Percentiles rank a stretch among this genome's conserved stretches.
phyloP scores from a whole-genome alignment of 805 yeast species.

The Metschnikowia proteae region DNA sequence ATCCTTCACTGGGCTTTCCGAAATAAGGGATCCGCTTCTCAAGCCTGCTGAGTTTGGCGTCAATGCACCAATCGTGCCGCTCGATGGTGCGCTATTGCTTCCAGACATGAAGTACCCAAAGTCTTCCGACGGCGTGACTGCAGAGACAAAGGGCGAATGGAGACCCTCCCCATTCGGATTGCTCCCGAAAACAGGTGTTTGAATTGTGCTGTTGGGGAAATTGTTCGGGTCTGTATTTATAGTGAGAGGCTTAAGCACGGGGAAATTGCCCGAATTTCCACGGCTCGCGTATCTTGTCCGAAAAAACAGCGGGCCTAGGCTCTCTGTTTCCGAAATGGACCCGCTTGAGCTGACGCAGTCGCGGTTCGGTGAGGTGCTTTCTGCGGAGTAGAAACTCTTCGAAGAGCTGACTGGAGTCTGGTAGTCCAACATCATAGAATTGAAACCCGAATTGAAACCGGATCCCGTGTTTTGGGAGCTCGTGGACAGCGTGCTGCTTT shows the following conservation, averaged over 20 bases:
- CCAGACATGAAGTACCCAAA: slow-evolving; percentile 26
- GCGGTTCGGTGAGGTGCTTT: slow-evolving; percentile 15
- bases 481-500: slow-evolving; percentile 20
- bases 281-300: slow-evolving; percentile 16
- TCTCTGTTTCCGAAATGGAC: slow-evolving; percentile 28
- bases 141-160: slow-evolving; percentile 42
- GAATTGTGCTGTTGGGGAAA: neutral
- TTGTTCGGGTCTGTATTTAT: slow-evolving; percentile 31
- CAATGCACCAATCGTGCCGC: neutral
- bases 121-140: slow-evolving; percentile 36
- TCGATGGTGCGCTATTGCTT: slow-evolving; percentile 12
- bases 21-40: slow-evolving; percentile 9
- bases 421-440: slow-evolving; percentile 39
- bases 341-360: slow-evolving; percentile 5
- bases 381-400: slow-evolving; percentile 28
- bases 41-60: slow-evolving; percentile 8
- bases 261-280: slow-evolving; percentile 18
- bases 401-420: slow-evolving; percentile 38
- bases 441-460: slow-evolving; percentile 18
- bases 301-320: slow-evolving; percentile 19
- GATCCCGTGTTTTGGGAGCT: slow-evolving; percentile 12
- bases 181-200: slow-evolving; percentile 9
- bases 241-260: slow-evolving; percentile 33
- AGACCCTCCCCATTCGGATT: slow-evolving; percentile 18
- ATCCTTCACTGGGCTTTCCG: slow-evolving; percentile 14